phyloP scores from a whole-genome alignment of 495 filamentous ascomycete species.

The Hypoxylon cercidicola region DNA sequence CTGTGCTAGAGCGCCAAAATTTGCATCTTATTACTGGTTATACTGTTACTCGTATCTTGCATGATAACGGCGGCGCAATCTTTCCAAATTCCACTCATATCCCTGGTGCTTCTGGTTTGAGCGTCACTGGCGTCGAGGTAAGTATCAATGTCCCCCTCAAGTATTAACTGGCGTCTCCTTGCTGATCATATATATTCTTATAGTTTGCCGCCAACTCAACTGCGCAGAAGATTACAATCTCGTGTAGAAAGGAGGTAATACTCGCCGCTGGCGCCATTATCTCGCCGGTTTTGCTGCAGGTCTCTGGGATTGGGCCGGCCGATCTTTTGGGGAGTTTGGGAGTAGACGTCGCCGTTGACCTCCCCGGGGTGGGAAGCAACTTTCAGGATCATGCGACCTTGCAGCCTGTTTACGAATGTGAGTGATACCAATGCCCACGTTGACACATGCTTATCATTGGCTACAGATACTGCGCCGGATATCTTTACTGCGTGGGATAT shows the following conservation, averaged over 20 bases:
- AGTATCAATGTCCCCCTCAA: slow-evolving; percentile 21
- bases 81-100: slow-evolving; percentile 51
- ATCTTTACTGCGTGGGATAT: slow-evolving; percentile 50
- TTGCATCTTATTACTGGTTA: slow-evolving; percentile 57
- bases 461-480: slow-evolving; percentile 46
- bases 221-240: slow-evolving; percentile 23
- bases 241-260: slow-evolving; percentile 59
- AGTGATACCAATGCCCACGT: slow-evolving; percentile 7
- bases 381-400: slow-evolving; percentile 52
- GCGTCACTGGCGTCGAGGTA: slow-evolving; percentile 34
- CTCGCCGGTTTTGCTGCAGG: slow-evolving; percentile 64
- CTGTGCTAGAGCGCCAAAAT: slow-evolving; percentile 55
- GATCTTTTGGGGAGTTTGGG: slow-evolving; percentile 41
- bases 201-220: slow-evolving; percentile 41
- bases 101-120: slow-evolving; percentile 38
- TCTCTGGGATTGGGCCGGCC: slow-evolving; percentile 64
- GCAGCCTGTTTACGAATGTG: slow-evolving; percentile 51
- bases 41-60: slow-evolving; percentile 55
- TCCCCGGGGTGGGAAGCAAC: slow-evolving; percentile 56
- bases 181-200: slow-evolving; percentile 23
- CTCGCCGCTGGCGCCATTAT: slow-evolving; percentile 63
- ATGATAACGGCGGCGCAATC: slow-evolving; percentile 24
- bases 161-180: slow-evolving; percentile 7
- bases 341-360: slow-evolving; percentile 45
- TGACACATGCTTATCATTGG: slow-evolving; percentile 17